Base-by-base conservation (phyloP, 768 basidiomycete genomes). In the Suillus placidus region DNA sequence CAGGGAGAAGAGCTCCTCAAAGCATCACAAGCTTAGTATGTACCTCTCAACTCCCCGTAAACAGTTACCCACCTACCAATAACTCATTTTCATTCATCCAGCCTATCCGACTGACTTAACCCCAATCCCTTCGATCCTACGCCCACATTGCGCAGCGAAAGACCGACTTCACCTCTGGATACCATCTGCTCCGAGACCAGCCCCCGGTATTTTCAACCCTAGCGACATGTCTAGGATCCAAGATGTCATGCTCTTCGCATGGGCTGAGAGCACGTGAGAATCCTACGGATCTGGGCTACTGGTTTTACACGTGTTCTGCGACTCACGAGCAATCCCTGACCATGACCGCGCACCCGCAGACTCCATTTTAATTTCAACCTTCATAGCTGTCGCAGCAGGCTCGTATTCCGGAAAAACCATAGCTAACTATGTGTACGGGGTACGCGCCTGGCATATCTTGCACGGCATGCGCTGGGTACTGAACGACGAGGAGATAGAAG, bases 281-380 rank as follows among this genome's bases (percentile, higher is more conserved):
- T 68, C 76, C 0, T 84, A 85, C 64, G 80, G 79, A 0, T 66
- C 79, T 0, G 80, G 83, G 1, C 71, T 85, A 0, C 70, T 82
- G 0, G 67, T 71, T 0, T 85, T 51, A 47, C 83, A 84, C 42
- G 69, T 77, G 0, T 83, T 78, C 63, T 84, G 83, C 60, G 80
- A 85, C 65, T 62, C n/a, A 7, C 26, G 34, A 1, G 6, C 34
- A 8, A 64, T 74, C 2, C 55, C 66, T 0, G 73, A 75, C 32
- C 2, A 3, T 0, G 12, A 67, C 1, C 58, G 71, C 0, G 51
- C 65, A 1, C 72, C 74, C 30, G n/a, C 61, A 20, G 12, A 62
- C 12, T 23, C 45, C 1, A 30, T 12, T 0, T 20, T 49, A 1
- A 62, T 62, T 8, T 62, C 45, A 3, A 23, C 34, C 26, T 49